Evolutionary conservation across 23 red algal genomes (phyloP), one percentile per base, ranked within the genome.

Genomic region (Gracilaria caudata): DNA sequence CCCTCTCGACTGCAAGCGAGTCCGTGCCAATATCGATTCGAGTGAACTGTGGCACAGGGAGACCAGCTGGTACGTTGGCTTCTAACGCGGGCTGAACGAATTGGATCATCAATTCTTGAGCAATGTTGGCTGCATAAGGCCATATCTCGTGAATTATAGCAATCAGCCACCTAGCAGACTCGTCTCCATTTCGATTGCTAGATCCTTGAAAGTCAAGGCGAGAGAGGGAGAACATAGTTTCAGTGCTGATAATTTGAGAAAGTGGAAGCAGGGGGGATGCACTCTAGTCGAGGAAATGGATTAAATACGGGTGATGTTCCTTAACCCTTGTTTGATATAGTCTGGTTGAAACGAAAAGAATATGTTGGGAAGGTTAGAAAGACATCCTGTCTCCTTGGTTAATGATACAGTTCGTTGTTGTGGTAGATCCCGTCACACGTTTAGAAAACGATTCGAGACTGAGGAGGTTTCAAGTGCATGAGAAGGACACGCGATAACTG

Each of bases 71-170:
- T 10, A 89, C 72, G 28, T 68, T 72, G 1, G 85, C 68, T 32
- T 68, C 49, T 24, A 89, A 54, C 4, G 85, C 85, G 34, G 85
- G 85, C 39, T 89, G 51, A 68, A 89, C 61, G 46, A 68, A 89
- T 28, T 89, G 64, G 47, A 74, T 75, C 2, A 89, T 63, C 39
- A 64, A 61, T n/a, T 54, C 46, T 75, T 75, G 68, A 25, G 72
- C 74, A 65, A 89, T 89, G 29, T 89, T 75, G 34, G 85, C 71
- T 30, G 70, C 85, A 72, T 89, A 89, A 13, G 85, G 85, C 85
- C 85, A 89, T 26, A 89, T 61, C 43, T 89, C 85, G 43, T 30
- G 74, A 24, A 89, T 77, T 19, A 89, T 89, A n/a, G 51, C n/a
- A 20, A 73, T 77, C 36, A 89, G 54, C 85, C 85, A 89, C 36